These are phyloP conservation scores for Aphanocladium album DNA, from an alignment of 2,329 filamentous ascomycete species.

Conservation along the genomic window DNA sequence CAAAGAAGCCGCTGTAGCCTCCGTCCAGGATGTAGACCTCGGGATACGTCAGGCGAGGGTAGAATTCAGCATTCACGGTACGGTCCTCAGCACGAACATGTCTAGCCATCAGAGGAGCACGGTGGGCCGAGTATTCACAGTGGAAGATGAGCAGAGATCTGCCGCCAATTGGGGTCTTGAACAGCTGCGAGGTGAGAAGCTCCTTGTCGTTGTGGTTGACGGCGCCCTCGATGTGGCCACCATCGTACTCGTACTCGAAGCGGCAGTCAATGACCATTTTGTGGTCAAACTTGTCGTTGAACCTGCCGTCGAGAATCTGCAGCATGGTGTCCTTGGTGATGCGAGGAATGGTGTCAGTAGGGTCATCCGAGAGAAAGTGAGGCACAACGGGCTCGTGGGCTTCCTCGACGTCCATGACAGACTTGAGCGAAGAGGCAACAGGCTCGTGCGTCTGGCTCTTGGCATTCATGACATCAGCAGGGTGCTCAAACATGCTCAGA, in stretches of 20 bases:
- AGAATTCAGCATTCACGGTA: constrained; percentile 75
- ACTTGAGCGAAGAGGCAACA: constrained; percentile 50
- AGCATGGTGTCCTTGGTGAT: constrained; percentile 79
- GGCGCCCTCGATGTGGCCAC: constrained; percentile 88
- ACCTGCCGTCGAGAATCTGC: constrained; percentile 82
- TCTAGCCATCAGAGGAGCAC: constrained; percentile 93
- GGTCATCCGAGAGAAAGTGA: constrained; percentile 75
- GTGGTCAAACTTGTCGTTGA: constrained; percentile 68
- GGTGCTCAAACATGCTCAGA: constrained; percentile 95
- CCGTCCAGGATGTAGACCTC: constrained; percentile 97
- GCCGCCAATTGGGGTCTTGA: constrained; percentile 59
- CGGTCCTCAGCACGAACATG: constrained; percentile 88
- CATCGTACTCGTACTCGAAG: constrained; percentile 98
- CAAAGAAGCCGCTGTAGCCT: constrained; percentile 91
- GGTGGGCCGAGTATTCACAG: constrained; percentile 97
- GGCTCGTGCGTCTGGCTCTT: constrained; percentile 56
- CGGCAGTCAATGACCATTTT: constrained; percentile 91
- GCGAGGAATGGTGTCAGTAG: constrained; percentile 80
- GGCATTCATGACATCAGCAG: constrained; percentile 79
- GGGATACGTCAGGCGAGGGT: constrained; percentile 87
- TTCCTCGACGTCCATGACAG: constrained; percentile 81
- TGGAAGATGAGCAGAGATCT: constrained; percentile 86
- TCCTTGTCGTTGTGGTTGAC: constrained; percentile 98
- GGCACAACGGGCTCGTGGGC: constrained; percentile 69
- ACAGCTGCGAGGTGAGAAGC: constrained; percentile 71